These are phyloP conservation scores for Xylariaceae sp. DNA, from an alignment of 2,329 filamentous ascomycete species.

Conservation along the genomic window DNA sequence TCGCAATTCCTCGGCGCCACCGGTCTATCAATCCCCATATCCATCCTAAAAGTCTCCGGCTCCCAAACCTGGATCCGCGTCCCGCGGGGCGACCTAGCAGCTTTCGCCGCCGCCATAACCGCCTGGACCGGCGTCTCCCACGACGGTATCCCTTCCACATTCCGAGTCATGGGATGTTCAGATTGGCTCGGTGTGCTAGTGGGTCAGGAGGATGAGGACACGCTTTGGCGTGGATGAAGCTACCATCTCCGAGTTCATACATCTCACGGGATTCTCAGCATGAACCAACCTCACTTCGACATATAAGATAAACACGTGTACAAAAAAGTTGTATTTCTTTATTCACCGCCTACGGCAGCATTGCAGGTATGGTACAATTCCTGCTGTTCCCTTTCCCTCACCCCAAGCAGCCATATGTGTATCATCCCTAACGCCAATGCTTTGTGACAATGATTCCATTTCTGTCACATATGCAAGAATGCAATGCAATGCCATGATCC, in stretches of 20 bases:
- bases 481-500: constrained; percentile 19
- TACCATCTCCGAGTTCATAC: no score
- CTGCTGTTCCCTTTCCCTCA: neutral
- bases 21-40: constrained; percentile 65
- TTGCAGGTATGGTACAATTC: constrained; percentile 17
- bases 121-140: constrained; percentile 55
- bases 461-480: constrained; percentile 30
- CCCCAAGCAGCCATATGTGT: constrained; percentile 16
- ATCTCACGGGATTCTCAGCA: no score
- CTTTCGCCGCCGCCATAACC: constrained; percentile 61
- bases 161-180: constrained; percentile 55
- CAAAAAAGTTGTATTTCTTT: neutral
- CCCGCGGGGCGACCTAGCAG: constrained; percentile 55
- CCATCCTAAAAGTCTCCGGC: constrained; percentile 61
- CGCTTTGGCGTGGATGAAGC: constrained; percentile 46
- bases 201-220: constrained; percentile 43
- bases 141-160: constrained; percentile 42
- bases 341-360: constrained; percentile 13
- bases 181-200: constrained; percentile 62
- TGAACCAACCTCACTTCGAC: no score
- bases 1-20: constrained; percentile 66
- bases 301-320: neutral
- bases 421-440: constrained; percentile 30
- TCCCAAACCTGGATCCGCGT: constrained; percentile 61
- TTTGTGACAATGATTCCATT: constrained; percentile 20